These are phyloP conservation scores for Hypocrella siamensis DNA, from an alignment of 2,329 filamentous ascomycete genomes.

Conservation along the genomic window DNA sequence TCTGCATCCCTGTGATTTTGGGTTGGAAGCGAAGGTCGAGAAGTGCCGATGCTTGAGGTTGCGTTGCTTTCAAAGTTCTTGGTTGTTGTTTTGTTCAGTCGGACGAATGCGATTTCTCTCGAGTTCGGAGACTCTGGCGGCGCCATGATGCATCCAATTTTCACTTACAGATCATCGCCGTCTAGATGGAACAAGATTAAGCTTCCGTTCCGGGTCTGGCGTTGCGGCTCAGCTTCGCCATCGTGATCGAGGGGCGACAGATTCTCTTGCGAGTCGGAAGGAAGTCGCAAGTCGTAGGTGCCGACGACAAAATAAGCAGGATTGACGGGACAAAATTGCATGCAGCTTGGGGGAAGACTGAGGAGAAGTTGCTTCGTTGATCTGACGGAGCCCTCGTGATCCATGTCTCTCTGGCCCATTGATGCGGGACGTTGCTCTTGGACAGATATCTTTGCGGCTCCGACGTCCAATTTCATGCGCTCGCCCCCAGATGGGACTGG, in stretches of 20 bases:
- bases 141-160: neutral
- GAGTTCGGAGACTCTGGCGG: neutral
- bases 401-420: conserved; percentile 8
- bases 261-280: conserved; percentile 14
- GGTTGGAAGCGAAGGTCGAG: conserved; percentile 75
- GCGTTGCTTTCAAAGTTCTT: too few relatives aligned
- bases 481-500: too few relatives aligned
- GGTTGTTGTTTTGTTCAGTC: too few relatives aligned
- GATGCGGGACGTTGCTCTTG: neutral
- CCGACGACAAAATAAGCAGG: conserved; percentile 61
- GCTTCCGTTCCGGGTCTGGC: conserved; percentile 57
- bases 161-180: conserved; percentile 38
- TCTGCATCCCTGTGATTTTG: conserved; percentile 15
- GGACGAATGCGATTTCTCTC: too few relatives aligned
- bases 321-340: conserved; percentile 53
- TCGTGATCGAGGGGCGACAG: conserved; percentile 7
- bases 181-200: conserved; percentile 49
- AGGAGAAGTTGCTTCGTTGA: conserved; percentile 36
- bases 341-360: conserved; percentile 58
- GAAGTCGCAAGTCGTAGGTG: conserved; percentile 67
- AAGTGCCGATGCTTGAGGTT: conserved; percentile 54
- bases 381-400: conserved; percentile 11
- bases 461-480: too few relatives aligned
- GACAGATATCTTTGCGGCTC: too few relatives aligned
- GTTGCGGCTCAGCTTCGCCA: conserved; percentile 9